Base-by-base conservation (phyloP, 1,284 basidiomycete species). In the Cystobasidium slooffiae region DNA sequence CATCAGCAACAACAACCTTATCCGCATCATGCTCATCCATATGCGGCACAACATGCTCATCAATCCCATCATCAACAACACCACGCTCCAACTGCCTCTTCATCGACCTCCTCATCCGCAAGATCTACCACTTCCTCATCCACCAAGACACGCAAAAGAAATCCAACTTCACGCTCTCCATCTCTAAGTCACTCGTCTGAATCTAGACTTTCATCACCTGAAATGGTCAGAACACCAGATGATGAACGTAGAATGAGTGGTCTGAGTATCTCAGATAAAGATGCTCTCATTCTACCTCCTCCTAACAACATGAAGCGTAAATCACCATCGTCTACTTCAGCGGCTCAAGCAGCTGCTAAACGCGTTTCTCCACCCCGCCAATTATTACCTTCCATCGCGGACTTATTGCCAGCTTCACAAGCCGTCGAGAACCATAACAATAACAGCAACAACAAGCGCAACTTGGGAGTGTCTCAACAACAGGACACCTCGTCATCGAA, bases 1-100 rank as follows among this genome's bases (percentile, higher is more conserved):
- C 6, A 89, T 90, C 52, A 97, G 97, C 81, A 89, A 94, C 79
- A 97, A 91, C 83, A 87, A 91, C 14, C 87, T 94, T 74, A 93
- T 92, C 83, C 94, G 75, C 65, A 83, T 83, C 72, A 85, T 84
- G 77, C 76, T 84, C 88, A 84, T 96, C 49, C 94, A 94, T 84
- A 91, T 96, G 88, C 90, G 85, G 46, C 87, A 91, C 16, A 91
- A 97, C 63, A 93, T 89, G 0, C 83, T 97, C 59, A 89, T 94
- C 24, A 96, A 97, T 79, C 92, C 94, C 94, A 0, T 83, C 20
- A 63, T 18, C 61, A 47, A 14, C 61, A 47, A 24, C 37, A 44
- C 37, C 8, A 12, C 16, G 59, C 10, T 16, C 22, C n/a, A 3
- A 20, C 44, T 8, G 61, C 61, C 6, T 43, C 43, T 22, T 22